These are phyloP conservation scores for Chytridiales sp. DNA, from an alignment of 371 early-diverging fungal species.

Conservation along the genomic window DNA sequence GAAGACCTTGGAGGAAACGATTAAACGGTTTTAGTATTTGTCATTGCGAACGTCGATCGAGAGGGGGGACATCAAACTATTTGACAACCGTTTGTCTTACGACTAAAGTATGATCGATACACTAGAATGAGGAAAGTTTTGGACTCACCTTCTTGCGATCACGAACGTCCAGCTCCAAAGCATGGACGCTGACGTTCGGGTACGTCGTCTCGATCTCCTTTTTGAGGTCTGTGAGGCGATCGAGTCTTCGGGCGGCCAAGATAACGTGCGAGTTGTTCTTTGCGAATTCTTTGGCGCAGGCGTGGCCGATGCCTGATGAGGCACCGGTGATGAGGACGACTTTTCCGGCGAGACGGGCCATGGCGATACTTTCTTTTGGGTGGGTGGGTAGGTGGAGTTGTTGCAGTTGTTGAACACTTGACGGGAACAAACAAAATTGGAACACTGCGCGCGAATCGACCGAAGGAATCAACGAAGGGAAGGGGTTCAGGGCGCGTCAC, in stretches of 20 bases:
- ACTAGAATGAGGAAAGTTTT: neutral
- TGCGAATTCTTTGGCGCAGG: slow-evolving; percentile 85
- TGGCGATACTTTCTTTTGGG: neutral
- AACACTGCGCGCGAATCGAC: too few relatives aligned
- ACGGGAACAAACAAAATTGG: neutral
- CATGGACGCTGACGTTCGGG: slow-evolving; percentile 60
- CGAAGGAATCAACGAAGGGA: too few relatives aligned
- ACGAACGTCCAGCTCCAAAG: slow-evolving; percentile 74
- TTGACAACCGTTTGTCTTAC: neutral
- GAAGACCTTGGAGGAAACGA: slow-evolving; percentile 47
- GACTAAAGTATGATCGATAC: too few relatives aligned
- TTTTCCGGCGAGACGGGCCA: slow-evolving; percentile 12
- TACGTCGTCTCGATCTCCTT: slow-evolving; percentile 48
- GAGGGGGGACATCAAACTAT: neutral
- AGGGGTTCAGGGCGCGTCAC: too few relatives aligned
- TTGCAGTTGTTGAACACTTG: too few relatives aligned
- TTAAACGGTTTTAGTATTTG: neutral
- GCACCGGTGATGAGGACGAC: slow-evolving; percentile 79
- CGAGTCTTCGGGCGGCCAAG: slow-evolving; percentile 76
- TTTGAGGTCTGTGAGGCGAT: slow-evolving; percentile 64
- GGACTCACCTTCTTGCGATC: slow-evolving; percentile 37
- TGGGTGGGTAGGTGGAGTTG: too few relatives aligned
- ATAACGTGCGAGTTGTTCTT: slow-evolving; percentile 62
- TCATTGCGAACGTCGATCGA: neutral
- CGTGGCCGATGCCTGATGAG: slow-evolving; percentile 85